Evolutionary conservation across 1,284 basidiomycete species (phyloP).

Genomic region (Hemileia vastatrix): DNA sequence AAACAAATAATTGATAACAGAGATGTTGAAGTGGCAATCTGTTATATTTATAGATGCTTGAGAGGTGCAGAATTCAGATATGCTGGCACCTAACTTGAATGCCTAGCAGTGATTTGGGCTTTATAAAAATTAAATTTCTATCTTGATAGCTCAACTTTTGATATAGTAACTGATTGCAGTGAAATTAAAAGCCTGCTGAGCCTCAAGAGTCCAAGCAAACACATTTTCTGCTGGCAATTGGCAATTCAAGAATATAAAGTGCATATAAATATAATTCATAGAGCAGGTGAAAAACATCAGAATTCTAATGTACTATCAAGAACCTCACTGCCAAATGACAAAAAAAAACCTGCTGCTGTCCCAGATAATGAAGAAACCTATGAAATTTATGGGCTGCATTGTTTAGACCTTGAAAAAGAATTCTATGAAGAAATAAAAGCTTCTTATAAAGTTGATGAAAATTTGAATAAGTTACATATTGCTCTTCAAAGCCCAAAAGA

Average conservation of each 20-base stretch:
- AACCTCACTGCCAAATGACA: conserved; percentile 2
- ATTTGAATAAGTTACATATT: no score
- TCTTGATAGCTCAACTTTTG: background rate
- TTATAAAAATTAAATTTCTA: conserved; percentile 16
- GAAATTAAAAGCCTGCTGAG: conserved; percentile 1
- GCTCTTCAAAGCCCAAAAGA: no score
- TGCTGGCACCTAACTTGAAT: conserved; percentile 4
- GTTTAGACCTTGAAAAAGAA: no score
- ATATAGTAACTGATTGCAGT: conserved; percentile 4
- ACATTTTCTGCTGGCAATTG: conserved; percentile 8
- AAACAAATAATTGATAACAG: background rate
- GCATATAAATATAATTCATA: conserved; percentile 11
- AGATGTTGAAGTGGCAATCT: background rate
- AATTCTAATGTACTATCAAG: conserved; percentile 5
- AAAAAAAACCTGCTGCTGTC: conserved; percentile 1
- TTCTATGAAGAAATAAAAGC: no score
- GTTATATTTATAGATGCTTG: background rate
- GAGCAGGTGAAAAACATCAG: background rate
- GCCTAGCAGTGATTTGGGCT: conserved; percentile 2
- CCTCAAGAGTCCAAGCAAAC: conserved; percentile 1
- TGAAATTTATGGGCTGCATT: no score
- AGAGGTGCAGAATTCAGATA: conserved; percentile 2
- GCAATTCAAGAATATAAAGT: conserved; percentile 16
- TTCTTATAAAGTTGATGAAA: no score
- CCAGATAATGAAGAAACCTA: no score